These are phyloP conservation scores for Mycena vulgaris DNA, from an alignment of 768 basidiomycete species.

Conservation along the genomic window DNA sequence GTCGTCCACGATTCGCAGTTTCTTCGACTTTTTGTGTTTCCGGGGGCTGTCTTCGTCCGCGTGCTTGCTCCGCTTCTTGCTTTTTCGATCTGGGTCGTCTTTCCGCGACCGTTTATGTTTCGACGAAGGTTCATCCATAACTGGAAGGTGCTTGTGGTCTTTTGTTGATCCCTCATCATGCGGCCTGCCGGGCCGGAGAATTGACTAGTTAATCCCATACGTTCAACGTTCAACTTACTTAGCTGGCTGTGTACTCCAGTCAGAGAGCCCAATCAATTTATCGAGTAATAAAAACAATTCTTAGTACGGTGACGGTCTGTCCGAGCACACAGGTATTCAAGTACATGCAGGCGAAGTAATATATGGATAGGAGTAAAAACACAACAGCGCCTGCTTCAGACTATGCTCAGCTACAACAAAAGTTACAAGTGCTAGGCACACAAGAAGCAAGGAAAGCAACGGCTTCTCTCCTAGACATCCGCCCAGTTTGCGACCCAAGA, in stretches of 20 bases:
- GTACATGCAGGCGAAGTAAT: conserved; percentile 50
- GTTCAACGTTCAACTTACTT: too few relatives aligned
- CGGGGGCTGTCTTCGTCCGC: conserved; percentile 57
- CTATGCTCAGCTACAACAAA: conserved; percentile 29
- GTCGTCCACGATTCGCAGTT: conserved; percentile 74
- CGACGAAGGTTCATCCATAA: conserved; percentile 42
- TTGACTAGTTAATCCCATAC: too few relatives aligned
- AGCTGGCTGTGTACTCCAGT: too few relatives aligned
- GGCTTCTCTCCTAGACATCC: conserved; percentile 51
- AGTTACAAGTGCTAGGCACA: conserved; percentile 27
- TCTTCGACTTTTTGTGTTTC: conserved; percentile 53
- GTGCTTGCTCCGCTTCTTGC: conserved; percentile 70
- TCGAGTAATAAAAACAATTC: conserved; percentile 31
- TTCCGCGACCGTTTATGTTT: conserved; percentile 50
- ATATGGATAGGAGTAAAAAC: conserved; percentile 34
- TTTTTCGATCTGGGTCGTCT: conserved; percentile 59
- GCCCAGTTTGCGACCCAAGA: conserved; percentile 90
- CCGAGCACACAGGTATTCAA: conserved; percentile 51
- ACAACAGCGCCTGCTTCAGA: conserved; percentile 24
- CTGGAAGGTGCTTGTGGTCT: conserved; percentile 20
- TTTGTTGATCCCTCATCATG: background rate
- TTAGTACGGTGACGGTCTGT: conserved; percentile 24
- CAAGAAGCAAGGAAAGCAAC: background rate
- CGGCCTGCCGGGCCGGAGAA: too few relatives aligned
- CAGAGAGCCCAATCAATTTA: conserved; percentile 27